These are phyloP conservation scores for Acanthamoeba sp. DNA, from an alignment of 208 protist species.

Conservation along the genomic window DNA sequence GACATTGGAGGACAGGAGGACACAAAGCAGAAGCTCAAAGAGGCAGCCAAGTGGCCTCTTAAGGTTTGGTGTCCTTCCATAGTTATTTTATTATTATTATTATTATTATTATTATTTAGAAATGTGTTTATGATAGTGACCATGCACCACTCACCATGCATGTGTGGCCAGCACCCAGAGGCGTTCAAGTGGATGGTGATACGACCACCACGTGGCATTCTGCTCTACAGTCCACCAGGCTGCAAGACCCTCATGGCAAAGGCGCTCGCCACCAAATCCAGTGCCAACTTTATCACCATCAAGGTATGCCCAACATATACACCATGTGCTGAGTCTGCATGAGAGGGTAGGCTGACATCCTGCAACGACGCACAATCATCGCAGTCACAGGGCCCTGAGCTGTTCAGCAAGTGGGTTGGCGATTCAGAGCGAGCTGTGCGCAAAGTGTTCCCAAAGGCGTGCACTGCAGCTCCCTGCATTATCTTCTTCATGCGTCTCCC, in stretches of 20 bases:
- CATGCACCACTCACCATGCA: conserved; percentile 80
- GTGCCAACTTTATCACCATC: conserved; percentile 94
- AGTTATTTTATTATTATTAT: not conserved
- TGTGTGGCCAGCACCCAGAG: conserved; percentile 90
- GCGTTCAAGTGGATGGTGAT: conserved; percentile 95
- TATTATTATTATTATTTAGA: too few relatives aligned
- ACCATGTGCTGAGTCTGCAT: too few relatives aligned
- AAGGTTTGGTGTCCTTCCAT: conserved; percentile 68
- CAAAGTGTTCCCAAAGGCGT: too few relatives aligned
- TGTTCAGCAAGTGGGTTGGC: too few relatives aligned
- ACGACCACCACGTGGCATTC: conserved; percentile 93
- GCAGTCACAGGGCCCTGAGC: too few relatives aligned
- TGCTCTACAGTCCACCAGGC: conserved; percentile 95
- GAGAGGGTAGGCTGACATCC: too few relatives aligned
- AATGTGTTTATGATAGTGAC: not conserved
- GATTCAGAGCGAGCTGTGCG: too few relatives aligned
- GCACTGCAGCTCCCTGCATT: conserved; percentile 94
- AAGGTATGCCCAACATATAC: conserved; percentile 88
- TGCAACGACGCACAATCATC: too few relatives aligned
- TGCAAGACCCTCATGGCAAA: conserved; percentile 95
- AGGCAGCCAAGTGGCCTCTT: conserved; percentile 92
- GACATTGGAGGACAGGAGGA: conserved; percentile 96
- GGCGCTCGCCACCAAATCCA: conserved; percentile 92
- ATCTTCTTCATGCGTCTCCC: conserved; percentile 94
- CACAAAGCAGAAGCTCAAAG: conserved; percentile 94